A percentile compares a stretch with the other conserved stretches of the same genome.
These are phyloP conservation scores for Aspergillus sclerotialis DNA, from an alignment of 2,329 filamentous ascomycete genomes.

Conservation along the genomic window DNA sequence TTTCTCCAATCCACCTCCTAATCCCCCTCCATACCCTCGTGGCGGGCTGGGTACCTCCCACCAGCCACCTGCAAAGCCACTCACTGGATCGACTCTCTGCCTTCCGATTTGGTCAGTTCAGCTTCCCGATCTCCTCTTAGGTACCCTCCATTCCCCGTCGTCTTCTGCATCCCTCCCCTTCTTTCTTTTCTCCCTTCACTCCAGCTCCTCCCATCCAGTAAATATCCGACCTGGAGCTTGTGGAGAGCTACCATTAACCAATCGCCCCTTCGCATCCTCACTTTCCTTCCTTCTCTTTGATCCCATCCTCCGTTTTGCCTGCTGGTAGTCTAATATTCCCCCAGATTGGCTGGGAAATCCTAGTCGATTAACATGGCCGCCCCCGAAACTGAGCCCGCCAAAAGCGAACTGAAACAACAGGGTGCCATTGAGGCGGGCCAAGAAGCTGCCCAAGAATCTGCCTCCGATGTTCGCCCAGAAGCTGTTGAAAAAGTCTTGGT, in stretches of 20 bases:
- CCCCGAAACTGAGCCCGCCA: constrained; percentile 20
- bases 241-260: no score
- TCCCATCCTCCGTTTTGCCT: constrained; percentile 1
- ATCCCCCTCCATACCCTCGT: no score
- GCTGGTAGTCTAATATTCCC: background rate
- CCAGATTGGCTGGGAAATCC: constrained; percentile 1
- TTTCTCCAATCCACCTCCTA: no score
- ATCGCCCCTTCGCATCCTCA: no score
- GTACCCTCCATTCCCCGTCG: background rate
- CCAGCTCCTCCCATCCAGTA: background rate
- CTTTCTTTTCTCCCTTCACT: constrained; percentile 1
- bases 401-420: constrained; percentile 70
- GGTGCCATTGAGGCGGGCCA: constrained; percentile 70
- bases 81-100: background rate
- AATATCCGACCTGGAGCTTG: no score
- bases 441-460: constrained; percentile 46
- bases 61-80: no score
- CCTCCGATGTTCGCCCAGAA: constrained; percentile 60
- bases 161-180: constrained; percentile 1
- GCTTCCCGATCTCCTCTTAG: no score
- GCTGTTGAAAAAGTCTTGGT: constrained; percentile 69
- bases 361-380: constrained; percentile 24
- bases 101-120: background rate
- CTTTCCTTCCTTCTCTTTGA: background rate
- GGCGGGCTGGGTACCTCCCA: no score